Percentiles rank a stretch among this genome's conserved stretches.
phyloP scores from a whole-genome alignment of 257 asterid species.

The Buddleja alternifolia region DNA sequence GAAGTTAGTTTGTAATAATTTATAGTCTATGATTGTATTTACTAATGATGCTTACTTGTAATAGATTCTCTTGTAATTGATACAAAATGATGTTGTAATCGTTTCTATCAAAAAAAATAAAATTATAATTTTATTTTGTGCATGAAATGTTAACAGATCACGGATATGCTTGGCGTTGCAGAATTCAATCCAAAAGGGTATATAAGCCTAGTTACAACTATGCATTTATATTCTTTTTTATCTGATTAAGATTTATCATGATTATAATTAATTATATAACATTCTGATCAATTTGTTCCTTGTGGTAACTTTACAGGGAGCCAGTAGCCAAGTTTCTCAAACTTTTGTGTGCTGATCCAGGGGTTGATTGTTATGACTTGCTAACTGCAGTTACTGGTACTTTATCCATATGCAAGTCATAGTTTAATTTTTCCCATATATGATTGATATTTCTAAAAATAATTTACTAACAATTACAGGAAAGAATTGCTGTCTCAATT shows the following conservation, averaged over 20 bases:
- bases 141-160: slow-evolving; percentile 36
- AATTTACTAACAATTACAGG: slow-evolving; percentile 41
- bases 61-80: too few species aligned
- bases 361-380: slow-evolving; percentile 47
- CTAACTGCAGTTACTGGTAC: slow-evolving; percentile 55
- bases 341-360: slow-evolving; percentile 35
- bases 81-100: too few species aligned
- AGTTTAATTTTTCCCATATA: too few species aligned
- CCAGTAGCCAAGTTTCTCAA: slow-evolving; percentile 33
- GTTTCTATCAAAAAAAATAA: too few species aligned
- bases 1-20: too few species aligned
- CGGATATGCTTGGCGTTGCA: slow-evolving; percentile 46
- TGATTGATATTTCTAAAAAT: neutral
- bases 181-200: slow-evolving; percentile 63
- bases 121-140: neutral
- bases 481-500: slow-evolving; percentile 62
- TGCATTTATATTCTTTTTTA: too few species aligned
- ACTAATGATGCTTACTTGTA: too few species aligned
- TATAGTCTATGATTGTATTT: too few species aligned
- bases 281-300: neutral
- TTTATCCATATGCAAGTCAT: neutral
- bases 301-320: slow-evolving; percentile 26
- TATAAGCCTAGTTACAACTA: too few species aligned
- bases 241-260: too few species aligned
- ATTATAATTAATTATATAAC: neutral